Base-by-base conservation (phyloP, 1,284 basidiomycete genomes). In the Moesziomyces sp. region DNA sequence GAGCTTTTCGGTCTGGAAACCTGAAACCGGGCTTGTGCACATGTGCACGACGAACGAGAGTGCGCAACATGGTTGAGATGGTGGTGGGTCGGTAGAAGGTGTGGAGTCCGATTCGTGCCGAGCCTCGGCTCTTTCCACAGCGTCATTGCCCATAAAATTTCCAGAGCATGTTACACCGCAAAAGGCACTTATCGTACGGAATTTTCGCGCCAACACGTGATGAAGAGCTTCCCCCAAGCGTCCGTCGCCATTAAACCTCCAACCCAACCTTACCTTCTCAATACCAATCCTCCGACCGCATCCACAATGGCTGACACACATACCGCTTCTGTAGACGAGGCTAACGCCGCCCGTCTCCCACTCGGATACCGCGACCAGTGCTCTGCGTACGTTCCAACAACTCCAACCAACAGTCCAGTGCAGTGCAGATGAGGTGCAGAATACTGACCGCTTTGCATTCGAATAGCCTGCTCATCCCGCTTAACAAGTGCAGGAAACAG, bases 291-390 rank as follows among this genome's bases (percentile, higher is more conserved):
- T 44, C 11, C 46, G 21, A 42, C n/a, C 45, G 16, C 38, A n/a
- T 16, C 40, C 18, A 64, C 14, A 34, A 75, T 75, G 73, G 65
- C 64, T 47, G 72, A 56, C 48, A 59, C 74, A 60, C 78, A 83
- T 52, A 91, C 91, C 56, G 93, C 94, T 52, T 93, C 93, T 38
- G 91, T 93, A 83, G 87, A 89, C 68, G 92, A 95, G 85, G 88
- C 93, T 84, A 92, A 92, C 85, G 88, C 88, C 8, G 87, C 91
- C 65, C 88, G 87, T 68, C 87, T 95, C 24, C 94, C 94, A 9
- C 76, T 96, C 10, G 91, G 88, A 13, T 97, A 92, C 90, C 88
- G 94, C 80, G 94, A 97, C 86, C 89, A 91, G 76, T 97, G 94
- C 86, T 95, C 93, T 77, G 89, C 93, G 94, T 96, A 84, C 82